phyloP scores from a whole-genome alignment of 2,329 filamentous ascomycete genomes.

The Annulohypoxylon truncatum region DNA sequence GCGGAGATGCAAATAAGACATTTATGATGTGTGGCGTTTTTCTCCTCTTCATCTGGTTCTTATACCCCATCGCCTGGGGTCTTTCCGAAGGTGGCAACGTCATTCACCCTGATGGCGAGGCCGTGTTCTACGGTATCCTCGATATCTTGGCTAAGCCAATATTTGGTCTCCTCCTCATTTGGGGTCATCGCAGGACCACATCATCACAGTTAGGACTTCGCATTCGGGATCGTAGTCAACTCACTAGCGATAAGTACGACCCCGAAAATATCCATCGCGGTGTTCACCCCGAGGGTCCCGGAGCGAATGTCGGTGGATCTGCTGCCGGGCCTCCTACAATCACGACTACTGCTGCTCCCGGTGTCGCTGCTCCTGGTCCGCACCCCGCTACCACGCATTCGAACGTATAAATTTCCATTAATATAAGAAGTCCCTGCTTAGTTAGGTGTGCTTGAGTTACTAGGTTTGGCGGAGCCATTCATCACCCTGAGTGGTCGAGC shows the following conservation, averaged over 20 bases:
- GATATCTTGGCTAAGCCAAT: slow-evolving; percentile 73
- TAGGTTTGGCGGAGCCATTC: no score
- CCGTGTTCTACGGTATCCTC: slow-evolving; percentile 75
- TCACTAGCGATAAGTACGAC: slow-evolving; percentile 42
- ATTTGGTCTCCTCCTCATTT: slow-evolving; percentile 71
- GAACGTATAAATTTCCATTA: slow-evolving; percentile 13
- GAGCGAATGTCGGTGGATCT: slow-evolving; percentile 33
- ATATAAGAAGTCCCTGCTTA: no score
- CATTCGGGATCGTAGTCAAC: slow-evolving; percentile 48
- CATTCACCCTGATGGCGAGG: slow-evolving; percentile 73
- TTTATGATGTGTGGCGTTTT: slow-evolving; percentile 68
- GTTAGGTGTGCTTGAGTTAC: no score
- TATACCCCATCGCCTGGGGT: slow-evolving; percentile 75
- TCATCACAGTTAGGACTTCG: slow-evolving; percentile 65
- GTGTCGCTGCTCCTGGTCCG: neutral
- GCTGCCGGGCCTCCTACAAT: neutral
- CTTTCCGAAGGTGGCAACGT: slow-evolving; percentile 72
- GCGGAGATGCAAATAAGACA: slow-evolving; percentile 62
- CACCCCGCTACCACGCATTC: neutral
- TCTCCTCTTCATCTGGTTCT: slow-evolving; percentile 71
- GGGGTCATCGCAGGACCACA: slow-evolving; percentile 71
- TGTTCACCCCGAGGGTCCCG: slow-evolving; percentile 36
- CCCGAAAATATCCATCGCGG: slow-evolving; percentile 3
- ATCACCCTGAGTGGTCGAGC: no score
- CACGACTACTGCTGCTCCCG: neutral